Evolutionary conservation across 352 stramenopile genomes (phyloP), one percentile per base, ranked within the genome.

Genomic region (Phytophthora citrophthora): DNA sequence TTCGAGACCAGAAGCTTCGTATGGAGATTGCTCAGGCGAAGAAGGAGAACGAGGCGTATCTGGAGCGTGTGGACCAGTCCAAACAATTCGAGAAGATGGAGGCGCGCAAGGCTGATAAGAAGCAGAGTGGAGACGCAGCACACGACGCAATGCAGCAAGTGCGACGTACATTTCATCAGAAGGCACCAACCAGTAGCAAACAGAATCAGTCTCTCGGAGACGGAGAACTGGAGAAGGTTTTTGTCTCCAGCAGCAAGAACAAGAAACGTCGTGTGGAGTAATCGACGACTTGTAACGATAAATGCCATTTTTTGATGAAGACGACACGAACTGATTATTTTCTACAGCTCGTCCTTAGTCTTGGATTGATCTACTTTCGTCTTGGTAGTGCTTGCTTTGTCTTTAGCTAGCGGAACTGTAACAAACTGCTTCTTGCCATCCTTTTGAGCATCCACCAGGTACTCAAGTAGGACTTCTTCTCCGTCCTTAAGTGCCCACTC

Each of bases 51-150:
- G 83, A 94, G 40, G 76, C 78, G 54, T 96, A 94, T 56, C 61
- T 96, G 48, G 89, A 95, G 57, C 88, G 88, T 38, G 87, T 96
- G 44, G 85, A 96, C 40, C 83, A 95, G 68, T 90, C 85, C 16
- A 96, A 96, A 56, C 72, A 91, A 65, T 87, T 94, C 51, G 74
- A 91, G 20, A 91, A 91, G 64, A 94, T 95, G 82, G 86, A 91
- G 36, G 79, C 90, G 54, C 85, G 85, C 53, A 95, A 94, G 79
- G 65, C 66, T 7, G 61, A 73, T 54, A 74, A 64, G 49, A 72
- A 73, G 16, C 48, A 59, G 45, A 20, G 29, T 5, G 41, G 39
- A 54, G 31, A 53, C 13, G 47, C 5, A 56, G 23, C 34, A 62
- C 47, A 53, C 31, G 54, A 64, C 39, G 48, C 41, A 15, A 70